Conservation (phyloP, 2,329 filamentous ascomycete genomes). For the Cephalotrichum gorgonifer region DNA sequence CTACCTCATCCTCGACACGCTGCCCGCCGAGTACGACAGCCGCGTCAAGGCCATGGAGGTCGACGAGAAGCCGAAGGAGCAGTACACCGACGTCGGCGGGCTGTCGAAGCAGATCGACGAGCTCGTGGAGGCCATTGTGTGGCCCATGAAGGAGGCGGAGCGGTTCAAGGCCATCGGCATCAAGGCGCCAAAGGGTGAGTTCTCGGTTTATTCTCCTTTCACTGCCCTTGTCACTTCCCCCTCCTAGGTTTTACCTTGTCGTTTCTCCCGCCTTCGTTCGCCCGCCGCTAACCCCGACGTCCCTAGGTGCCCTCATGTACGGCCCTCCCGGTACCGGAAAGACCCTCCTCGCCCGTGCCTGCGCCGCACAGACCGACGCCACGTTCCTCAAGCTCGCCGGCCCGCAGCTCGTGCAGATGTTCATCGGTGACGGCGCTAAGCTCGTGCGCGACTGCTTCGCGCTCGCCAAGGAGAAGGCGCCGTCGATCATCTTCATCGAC, state of each 20-base stretch:
- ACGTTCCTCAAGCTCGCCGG: constrained; percentile 98
- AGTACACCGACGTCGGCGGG: constrained; percentile 96
- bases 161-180: constrained; percentile 99
- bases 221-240: constrained; percentile 7
- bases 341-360: constrained; percentile 86
- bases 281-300: neutral
- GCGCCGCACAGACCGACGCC: constrained; percentile 93
- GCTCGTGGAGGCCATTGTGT: constrained; percentile 94
- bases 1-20: constrained; percentile 90
- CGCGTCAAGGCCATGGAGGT: constrained; percentile 99
- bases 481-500: constrained; percentile 98
- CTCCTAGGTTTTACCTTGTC: neutral
- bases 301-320: constrained; percentile 92
- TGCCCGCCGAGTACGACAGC: constrained; percentile 97
- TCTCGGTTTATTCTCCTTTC: neutral
- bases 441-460: constrained; percentile 96
- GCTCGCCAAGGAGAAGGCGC: constrained; percentile 95
- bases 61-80: constrained; percentile 98
- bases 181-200: constrained; percentile 92
- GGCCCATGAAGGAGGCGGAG: constrained; percentile 99
- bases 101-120: constrained; percentile 99
- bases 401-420: constrained; percentile 98
- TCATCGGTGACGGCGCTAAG: constrained; percentile 97
- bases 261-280: neutral
- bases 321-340: constrained; percentile 86